Evolutionary conservation across 495 filamentous ascomycete genomes (phyloP).

Genomic region (Penicillium chermesinum): DNA sequence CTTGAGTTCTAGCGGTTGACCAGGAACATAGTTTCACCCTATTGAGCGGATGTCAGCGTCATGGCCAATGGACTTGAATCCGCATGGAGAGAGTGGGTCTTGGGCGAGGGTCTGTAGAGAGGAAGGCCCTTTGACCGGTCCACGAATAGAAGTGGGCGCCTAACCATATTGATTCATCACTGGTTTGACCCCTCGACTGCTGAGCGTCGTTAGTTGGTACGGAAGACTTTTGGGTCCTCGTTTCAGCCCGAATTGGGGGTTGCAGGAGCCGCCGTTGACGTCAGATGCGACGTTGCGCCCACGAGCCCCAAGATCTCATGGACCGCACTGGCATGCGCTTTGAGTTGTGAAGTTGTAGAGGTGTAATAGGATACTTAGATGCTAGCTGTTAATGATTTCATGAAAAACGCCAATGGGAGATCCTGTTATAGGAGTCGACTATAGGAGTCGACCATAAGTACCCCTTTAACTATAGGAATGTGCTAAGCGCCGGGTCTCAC

Average conservation of each 20-base stretch:
- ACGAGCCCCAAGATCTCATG: conserved; percentile 1
- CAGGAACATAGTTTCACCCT: conserved; percentile 2
- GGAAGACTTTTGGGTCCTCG: conserved; percentile 12
- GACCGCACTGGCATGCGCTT: no score
- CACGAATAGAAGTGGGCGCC: neutral
- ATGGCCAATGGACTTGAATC: neutral
- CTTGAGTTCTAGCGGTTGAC: neutral
- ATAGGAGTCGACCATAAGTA: no score
- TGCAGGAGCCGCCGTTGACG: conserved; percentile 35
- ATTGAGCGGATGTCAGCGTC: conserved; percentile 3
- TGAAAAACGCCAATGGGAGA: no score
- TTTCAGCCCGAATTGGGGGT: conserved; percentile 18
- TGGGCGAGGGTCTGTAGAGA: neutral
- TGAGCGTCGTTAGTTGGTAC: conserved; percentile 6
- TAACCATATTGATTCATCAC: neutral
- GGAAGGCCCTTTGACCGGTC: neutral
- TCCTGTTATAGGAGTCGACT: no score
- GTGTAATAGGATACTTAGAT: no score
- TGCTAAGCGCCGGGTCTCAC: no score
- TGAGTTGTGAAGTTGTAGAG: no score
- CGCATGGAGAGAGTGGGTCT: neutral
- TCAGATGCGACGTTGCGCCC: conserved; percentile 18
- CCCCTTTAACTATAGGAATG: no score
- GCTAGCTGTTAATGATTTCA: no score
- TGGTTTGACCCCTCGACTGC: conserved; percentile 13